These are phyloP conservation scores for Fusarium pininemorale DNA, from an alignment of 2,329 filamentous ascomycete genomes.

Conservation along the genomic window DNA sequence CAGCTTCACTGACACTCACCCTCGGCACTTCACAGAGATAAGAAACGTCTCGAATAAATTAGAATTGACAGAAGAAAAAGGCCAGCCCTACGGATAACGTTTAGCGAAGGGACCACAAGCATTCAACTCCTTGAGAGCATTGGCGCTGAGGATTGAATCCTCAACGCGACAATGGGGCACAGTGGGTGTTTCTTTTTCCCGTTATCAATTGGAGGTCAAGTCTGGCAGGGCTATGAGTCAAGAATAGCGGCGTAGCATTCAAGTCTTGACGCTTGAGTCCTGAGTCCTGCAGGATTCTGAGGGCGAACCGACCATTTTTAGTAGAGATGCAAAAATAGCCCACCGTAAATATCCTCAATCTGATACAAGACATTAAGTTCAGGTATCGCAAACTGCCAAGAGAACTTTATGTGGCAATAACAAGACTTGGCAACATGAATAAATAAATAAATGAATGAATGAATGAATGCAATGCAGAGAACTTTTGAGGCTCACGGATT, in stretches of 20 bases:
- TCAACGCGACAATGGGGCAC: constrained; percentile 24
- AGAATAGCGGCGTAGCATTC: background rate
- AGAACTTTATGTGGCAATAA: background rate
- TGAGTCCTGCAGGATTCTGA: background rate
- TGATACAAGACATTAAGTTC: background rate
- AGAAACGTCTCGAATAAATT: background rate
- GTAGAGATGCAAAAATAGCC: background rate
- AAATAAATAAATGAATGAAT: background rate
- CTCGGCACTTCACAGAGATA: constrained; percentile 19
- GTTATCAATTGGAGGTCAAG: background rate
- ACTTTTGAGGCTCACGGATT: constrained; percentile 14
- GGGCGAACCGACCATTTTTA: background rate
- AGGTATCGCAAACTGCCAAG: background rate
- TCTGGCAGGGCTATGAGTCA: constrained; percentile 1
- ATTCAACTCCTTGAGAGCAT: background rate
- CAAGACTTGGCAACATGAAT: background rate
- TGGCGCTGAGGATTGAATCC: background rate
- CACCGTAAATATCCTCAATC: background rate
- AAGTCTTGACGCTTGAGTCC: background rate
- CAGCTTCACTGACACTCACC: constrained; percentile 4
- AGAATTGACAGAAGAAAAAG: background rate
- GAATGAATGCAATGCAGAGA: background rate
- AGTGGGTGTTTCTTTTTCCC: background rate
- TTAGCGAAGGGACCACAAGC: background rate
- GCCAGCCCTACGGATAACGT: constrained; percentile 20